Base-by-base conservation (phyloP, 345 rosid species). In the Anacardium occidentale region DNA sequence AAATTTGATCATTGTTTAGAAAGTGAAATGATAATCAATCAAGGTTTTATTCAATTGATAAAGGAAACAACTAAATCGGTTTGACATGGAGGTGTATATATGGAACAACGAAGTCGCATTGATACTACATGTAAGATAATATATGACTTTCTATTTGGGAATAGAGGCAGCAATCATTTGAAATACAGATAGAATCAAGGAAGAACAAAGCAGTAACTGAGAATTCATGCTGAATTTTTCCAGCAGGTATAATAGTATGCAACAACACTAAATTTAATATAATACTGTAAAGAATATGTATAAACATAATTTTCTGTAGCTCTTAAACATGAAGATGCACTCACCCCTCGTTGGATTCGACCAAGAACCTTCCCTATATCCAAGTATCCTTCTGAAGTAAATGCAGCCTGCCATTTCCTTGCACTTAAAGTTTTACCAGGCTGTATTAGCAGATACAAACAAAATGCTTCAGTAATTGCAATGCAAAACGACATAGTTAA, bases 401-500 rank as follows among this genome's bases (percentile, higher is more conserved):
- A 90, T 42, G 97, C 96, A 69, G 92, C 89, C 1, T 86, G 96
- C 99, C 99, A 96, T 88, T 91, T 96, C 81, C 97, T 96, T n/a
- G 74, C 81, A 80, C 99, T 96, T 54, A 96, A 74, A n/a, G 99
- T 96, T 84, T 86, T 96, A 79, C 98, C 98, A 72, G 97, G 90
- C 99, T 96, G 86, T 80, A 80, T 24, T 66, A 72, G 62, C 69
- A 73, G 11, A 66, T 24, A 29, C 22, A 75, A 73, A 79, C 37
- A 15, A 64, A 68, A 37, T 61, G 54, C 34, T 66, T 70, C 51
- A 61, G 62, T 29, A 17, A 66, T 34, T 62, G 11, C 65, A 25
- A 64, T 50, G n/a, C 29, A 18, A 68, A 68, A 51, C 21, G 24
- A 65, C 25, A 44, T 32, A 57, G 10, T 72, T 8, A 55, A 34